phyloP scores from a whole-genome alignment of 169 alveolate genomes.

The Toxoplasma gondii region DNA sequence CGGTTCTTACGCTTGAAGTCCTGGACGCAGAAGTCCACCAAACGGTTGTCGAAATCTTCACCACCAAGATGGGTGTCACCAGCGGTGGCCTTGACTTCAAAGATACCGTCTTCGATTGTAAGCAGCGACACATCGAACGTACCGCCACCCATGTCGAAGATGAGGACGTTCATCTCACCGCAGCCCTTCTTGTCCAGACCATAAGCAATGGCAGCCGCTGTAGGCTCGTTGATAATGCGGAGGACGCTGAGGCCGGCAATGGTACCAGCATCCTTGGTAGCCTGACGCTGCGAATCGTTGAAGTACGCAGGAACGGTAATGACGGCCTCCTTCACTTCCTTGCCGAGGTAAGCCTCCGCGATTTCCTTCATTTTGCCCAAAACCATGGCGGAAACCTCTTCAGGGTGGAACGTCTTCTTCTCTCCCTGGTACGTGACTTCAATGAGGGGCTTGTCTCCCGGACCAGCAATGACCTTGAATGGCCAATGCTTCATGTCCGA shows the following conservation, averaged over 20 bases:
- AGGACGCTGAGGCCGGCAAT: conserved; percentile 97
- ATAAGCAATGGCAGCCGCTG: conserved; percentile 99
- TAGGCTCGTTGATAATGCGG: conserved; percentile 98
- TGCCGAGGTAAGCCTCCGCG: conserved; percentile 96
- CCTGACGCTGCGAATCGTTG: conserved; percentile 99
- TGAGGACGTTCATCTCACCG: conserved; percentile 94
- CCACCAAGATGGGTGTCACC: conserved; percentile 99
- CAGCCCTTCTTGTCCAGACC: conserved; percentile 95
- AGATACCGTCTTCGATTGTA: conserved; percentile 96
- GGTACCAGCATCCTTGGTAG: conserved; percentile 99
- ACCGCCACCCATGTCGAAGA: conserved; percentile 98
- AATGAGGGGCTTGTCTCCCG: conserved; percentile 94
- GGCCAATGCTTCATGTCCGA: conserved; percentile 96
- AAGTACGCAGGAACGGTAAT: conserved; percentile 99
- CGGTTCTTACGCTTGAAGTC: conserved; percentile 93
- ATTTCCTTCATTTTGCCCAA: conserved; percentile 96
- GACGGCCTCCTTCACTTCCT: conserved; percentile 95
- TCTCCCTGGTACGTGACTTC: conserved; percentile 90
- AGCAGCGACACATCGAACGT: conserved; percentile 98
- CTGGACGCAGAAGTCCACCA: conserved; percentile 95
- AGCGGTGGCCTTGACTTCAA: conserved; percentile 98
- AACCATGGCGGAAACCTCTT: conserved; percentile 98
- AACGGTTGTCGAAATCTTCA: conserved; percentile 98
- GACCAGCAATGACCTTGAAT: conserved; percentile 85
- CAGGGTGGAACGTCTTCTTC: conserved; percentile 96